These are phyloP conservation scores for Rhynchosporium agropyri DNA, from an alignment of 2,329 filamentous ascomycete genomes.

Conservation along the genomic window DNA sequence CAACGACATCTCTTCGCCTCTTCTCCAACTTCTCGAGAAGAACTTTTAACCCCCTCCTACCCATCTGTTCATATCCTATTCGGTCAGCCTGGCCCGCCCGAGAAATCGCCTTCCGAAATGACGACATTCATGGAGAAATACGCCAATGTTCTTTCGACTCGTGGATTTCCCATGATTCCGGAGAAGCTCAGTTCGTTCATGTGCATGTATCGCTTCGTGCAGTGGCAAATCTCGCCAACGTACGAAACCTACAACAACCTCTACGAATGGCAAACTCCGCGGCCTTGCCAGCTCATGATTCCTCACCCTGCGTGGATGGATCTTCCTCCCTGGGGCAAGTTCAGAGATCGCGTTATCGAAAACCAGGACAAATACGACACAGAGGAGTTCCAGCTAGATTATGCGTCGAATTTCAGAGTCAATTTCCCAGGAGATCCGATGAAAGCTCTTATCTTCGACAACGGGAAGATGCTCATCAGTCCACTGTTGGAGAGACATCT, in stretches of 20 bases:
- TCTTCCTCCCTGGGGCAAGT: conserved; percentile 38
- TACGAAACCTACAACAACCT: conserved; percentile 34
- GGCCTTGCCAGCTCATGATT: conserved; percentile 33
- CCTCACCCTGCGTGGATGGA: conserved; percentile 41
- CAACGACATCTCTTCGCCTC: conserved; percentile 36
- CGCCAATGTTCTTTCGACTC: conserved; percentile 33
- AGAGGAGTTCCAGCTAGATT: conserved; percentile 38
- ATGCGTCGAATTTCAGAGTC: conserved; percentile 35
- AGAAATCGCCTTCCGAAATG: conserved; percentile 31
- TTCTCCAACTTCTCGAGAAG: conserved; percentile 28
- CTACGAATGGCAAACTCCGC: conserved; percentile 39
- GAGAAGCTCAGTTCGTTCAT: conserved; percentile 41
- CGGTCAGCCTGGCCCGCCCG: conserved; percentile 30
- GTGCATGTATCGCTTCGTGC: conserved; percentile 41
- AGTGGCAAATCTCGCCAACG: conserved; percentile 40
- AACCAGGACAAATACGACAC: conserved; percentile 39
- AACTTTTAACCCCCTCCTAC: conserved; percentile 31
- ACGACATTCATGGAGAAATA: conserved; percentile 39
- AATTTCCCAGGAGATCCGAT: conserved; percentile 38
- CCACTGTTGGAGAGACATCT: conserved; percentile 36
- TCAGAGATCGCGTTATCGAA: conserved; percentile 37
- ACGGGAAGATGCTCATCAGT: conserved; percentile 35
- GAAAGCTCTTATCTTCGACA: conserved; percentile 36
- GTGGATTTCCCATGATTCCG: conserved; percentile 37
- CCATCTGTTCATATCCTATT: conserved; percentile 40